phyloP scores from a whole-genome alignment of 768 basidiomycete species.

The Cubamyces sp. region DNA sequence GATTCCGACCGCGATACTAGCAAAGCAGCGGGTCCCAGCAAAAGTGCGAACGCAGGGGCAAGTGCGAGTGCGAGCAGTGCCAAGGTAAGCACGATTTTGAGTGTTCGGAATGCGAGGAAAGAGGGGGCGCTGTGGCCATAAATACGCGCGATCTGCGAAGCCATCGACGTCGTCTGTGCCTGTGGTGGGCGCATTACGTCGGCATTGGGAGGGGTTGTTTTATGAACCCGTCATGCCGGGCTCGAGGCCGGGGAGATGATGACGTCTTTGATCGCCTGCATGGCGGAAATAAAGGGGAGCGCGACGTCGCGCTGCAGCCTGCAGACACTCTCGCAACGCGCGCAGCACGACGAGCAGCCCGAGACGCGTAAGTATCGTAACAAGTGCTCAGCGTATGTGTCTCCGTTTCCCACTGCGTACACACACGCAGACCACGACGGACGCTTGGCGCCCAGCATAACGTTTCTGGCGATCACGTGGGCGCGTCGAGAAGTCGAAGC shows the following conservation, averaged over 20 bases:
- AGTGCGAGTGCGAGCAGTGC: background rate
- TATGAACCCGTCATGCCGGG: conserved; percentile 3
- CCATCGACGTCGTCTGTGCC: background rate
- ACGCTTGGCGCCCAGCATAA: background rate
- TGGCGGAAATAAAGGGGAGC: conserved; percentile 9
- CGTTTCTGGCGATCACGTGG: conserved; percentile 24
- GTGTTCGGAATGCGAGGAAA: background rate
- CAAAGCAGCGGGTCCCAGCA: background rate
- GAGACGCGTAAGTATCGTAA: background rate
- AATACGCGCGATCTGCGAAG: background rate
- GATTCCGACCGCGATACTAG: conserved; percentile 10
- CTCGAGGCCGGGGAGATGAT: conserved; percentile 10
- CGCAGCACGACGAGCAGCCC: background rate
- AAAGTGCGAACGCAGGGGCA: background rate
- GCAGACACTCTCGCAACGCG: background rate
- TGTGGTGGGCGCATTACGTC: conserved; percentile 10
- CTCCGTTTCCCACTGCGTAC: too few species aligned
- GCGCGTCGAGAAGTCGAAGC: conserved; percentile 23
- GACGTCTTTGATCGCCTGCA: conserved; percentile 16
- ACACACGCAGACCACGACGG: background rate
- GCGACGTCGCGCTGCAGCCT: background rate
- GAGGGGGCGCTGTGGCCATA: background rate
- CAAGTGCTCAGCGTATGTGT: too few species aligned
- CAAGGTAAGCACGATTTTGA: conserved; percentile 15
- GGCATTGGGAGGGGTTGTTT: conserved; percentile 5